Evolutionary conservation across 2,329 filamentous ascomycete species (phyloP).

Genomic region (Clonostachys chloroleuca): DNA sequence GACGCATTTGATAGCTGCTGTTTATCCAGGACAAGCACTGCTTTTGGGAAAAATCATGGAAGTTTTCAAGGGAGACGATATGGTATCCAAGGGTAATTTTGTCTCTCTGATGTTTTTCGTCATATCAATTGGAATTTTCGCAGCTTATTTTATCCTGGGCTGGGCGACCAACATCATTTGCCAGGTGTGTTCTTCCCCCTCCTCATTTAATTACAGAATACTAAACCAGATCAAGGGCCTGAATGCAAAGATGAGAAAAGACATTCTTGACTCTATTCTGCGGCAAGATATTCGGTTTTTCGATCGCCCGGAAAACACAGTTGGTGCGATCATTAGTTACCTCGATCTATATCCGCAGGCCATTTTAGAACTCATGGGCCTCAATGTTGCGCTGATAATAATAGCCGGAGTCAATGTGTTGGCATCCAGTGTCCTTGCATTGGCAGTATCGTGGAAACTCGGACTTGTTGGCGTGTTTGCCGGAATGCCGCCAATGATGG

Average conservation of each 20-base stretch:
- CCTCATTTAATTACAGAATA: neutral
- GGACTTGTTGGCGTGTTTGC: slow-evolving; percentile 35
- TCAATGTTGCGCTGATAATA: slow-evolving; percentile 34
- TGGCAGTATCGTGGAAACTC: slow-evolving; percentile 38
- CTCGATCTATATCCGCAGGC: slow-evolving; percentile 27
- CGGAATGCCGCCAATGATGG: slow-evolving; percentile 32
- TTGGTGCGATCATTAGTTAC: slow-evolving; percentile 22
- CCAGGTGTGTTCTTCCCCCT: slow-evolving; percentile 4
- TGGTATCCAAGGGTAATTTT: slow-evolving; percentile 27
- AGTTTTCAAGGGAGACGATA: slow-evolving; percentile 9
- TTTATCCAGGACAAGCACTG: neutral
- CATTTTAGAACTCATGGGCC: slow-evolving; percentile 37
- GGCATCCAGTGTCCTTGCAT: slow-evolving; percentile 27
- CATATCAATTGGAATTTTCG: slow-evolving; percentile 29
- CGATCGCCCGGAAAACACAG: slow-evolving; percentile 21
- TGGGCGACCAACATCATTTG: slow-evolving; percentile 12
- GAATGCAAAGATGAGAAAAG: slow-evolving; percentile 15
- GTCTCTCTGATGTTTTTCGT: slow-evolving; percentile 44
- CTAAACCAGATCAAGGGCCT: slow-evolving; percentile 4
- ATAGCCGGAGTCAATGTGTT: slow-evolving; percentile 33
- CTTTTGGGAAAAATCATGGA: slow-evolving; percentile 14
- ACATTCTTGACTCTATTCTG: slow-evolving; percentile 19
- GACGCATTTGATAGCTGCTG: neutral
- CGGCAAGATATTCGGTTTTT: slow-evolving; percentile 36
- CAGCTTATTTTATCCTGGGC: slow-evolving; percentile 23